Evolutionary conservation across 2,329 filamentous ascomycete genomes (phyloP).

Genomic region (Geosmithia flava): DNA sequence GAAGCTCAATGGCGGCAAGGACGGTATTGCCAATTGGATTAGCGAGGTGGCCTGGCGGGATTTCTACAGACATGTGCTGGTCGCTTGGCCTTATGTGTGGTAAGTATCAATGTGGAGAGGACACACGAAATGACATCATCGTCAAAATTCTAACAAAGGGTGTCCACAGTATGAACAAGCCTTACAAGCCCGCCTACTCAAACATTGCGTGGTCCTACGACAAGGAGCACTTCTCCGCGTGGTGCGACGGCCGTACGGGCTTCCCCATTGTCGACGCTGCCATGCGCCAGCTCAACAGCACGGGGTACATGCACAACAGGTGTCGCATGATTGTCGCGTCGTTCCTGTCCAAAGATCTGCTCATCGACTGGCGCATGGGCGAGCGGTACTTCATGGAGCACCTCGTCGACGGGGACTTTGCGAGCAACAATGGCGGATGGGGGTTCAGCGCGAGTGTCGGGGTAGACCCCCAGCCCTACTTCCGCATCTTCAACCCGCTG

Average conservation of each 20-base stretch:
- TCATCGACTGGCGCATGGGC: conserved; percentile 74
- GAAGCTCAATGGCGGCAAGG: conserved; percentile 52
- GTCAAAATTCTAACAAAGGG: neutral
- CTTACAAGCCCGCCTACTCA: conserved; percentile 69
- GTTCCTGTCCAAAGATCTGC: conserved; percentile 68
- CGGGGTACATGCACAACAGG: conserved; percentile 75
- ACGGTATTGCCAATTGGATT: conserved; percentile 63
- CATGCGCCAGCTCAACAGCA: conserved; percentile 62
- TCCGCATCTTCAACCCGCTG: conserved; percentile 79
- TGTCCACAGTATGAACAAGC: conserved; percentile 38
- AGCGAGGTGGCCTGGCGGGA: conserved; percentile 78
- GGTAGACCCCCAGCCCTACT: conserved; percentile 81
- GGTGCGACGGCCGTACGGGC: conserved; percentile 64
- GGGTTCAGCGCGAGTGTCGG: conserved; percentile 50
- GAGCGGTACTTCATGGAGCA: conserved; percentile 76
- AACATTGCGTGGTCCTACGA: conserved; percentile 77
- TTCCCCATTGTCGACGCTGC: conserved; percentile 78
- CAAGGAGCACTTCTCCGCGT: conserved; percentile 53
- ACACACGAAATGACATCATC: neutral
- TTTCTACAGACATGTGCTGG: conserved; percentile 79
- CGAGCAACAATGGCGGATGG: conserved; percentile 59
- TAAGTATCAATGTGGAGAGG: conserved; percentile 18
- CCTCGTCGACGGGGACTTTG: conserved; percentile 68
- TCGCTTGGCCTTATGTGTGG: conserved; percentile 76
- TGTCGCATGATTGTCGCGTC: conserved; percentile 75